phyloP scores from a whole-genome alignment of 352 stramenopile species.

The Saprolegnia parasitica region DNA sequence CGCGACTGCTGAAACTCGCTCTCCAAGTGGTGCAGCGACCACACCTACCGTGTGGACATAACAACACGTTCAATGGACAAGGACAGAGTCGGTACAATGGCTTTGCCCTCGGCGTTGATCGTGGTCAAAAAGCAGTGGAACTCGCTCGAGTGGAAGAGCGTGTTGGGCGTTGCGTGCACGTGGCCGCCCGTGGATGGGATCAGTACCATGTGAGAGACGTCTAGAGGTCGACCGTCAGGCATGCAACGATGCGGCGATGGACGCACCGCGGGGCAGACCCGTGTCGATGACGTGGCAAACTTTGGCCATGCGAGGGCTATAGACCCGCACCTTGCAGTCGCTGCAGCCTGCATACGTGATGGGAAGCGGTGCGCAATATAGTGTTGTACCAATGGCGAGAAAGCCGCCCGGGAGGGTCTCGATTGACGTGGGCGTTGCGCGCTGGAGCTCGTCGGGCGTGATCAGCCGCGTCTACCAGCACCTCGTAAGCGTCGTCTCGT shows the following conservation, averaged over 20 bases:
- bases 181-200: conserved; percentile 39
- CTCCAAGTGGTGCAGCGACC: conserved; percentile 39
- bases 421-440: conserved; percentile 52
- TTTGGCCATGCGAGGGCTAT: conserved; percentile 54
- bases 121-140: conserved; percentile 41
- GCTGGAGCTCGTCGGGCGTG: conserved; percentile 51
- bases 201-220: conserved; percentile 65
- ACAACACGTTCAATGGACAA: not conserved
- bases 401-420: conserved; percentile 57
- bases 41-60: conserved; percentile 29
- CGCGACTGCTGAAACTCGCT: conserved; percentile 38
- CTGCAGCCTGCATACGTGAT: conserved; percentile 38
- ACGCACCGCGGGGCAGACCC: conserved; percentile 43
- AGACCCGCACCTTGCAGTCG: conserved; percentile 70
- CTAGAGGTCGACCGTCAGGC: conserved; percentile 30
- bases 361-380: not conserved
- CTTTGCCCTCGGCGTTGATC: conserved; percentile 51
- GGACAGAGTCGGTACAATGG: conserved; percentile 38
- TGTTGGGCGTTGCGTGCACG: conserved; percentile 21
- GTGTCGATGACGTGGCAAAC: conserved; percentile 60
- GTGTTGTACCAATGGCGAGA: conserved; percentile 44
- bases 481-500: not conserved
- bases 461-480: conserved; percentile 29
- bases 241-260: not conserved
- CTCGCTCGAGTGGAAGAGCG: not conserved